Evolutionary conservation across 2,329 filamentous ascomycete genomes (phyloP).

Genomic region (Hansfordia pulvinata): DNA sequence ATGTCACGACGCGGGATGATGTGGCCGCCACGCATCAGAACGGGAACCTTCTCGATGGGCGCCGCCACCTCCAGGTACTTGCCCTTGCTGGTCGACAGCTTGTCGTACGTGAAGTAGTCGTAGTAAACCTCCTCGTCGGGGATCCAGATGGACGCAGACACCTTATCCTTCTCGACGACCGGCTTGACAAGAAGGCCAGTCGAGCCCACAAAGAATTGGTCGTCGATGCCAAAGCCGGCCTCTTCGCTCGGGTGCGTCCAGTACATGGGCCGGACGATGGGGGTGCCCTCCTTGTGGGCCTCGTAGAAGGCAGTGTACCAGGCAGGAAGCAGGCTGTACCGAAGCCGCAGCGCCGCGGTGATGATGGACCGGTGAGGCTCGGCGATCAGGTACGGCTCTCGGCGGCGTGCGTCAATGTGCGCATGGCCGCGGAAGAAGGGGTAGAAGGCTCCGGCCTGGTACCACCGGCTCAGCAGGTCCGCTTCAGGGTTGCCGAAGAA

Average conservation of each 20-base stretch:
- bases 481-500: slow-evolving; percentile 97
- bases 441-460: slow-evolving; percentile 92
- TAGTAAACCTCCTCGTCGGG: slow-evolving; percentile 85
- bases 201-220: slow-evolving; percentile 82
- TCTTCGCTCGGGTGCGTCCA: slow-evolving; percentile 84
- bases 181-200: slow-evolving; percentile 91
- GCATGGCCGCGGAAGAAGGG: slow-evolving; percentile 97
- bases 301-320: slow-evolving; percentile 98
- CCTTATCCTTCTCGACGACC: slow-evolving; percentile 63
- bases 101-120: slow-evolving; percentile 83
- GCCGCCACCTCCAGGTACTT: slow-evolving; percentile 58
- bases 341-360: slow-evolving; percentile 72
- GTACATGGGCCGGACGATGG: slow-evolving; percentile 84
- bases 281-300: slow-evolving; percentile 67
- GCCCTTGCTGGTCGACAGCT: slow-evolving; percentile 55
- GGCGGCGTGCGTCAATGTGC: slow-evolving; percentile 87
- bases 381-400: slow-evolving; percentile 80
- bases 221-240: slow-evolving; percentile 74
- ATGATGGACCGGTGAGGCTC: slow-evolving; percentile 80
- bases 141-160: slow-evolving; percentile 68
- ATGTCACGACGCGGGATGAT: slow-evolving; percentile 83
- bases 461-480: slow-evolving; percentile 87
- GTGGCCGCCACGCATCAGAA: slow-evolving; percentile 88
- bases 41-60: slow-evolving; percentile 72
- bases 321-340: slow-evolving; percentile 78